These are phyloP conservation scores for Cryptosporidium xiaoi DNA, from an alignment of 169 alveolate genomes.

Conservation along the genomic window DNA sequence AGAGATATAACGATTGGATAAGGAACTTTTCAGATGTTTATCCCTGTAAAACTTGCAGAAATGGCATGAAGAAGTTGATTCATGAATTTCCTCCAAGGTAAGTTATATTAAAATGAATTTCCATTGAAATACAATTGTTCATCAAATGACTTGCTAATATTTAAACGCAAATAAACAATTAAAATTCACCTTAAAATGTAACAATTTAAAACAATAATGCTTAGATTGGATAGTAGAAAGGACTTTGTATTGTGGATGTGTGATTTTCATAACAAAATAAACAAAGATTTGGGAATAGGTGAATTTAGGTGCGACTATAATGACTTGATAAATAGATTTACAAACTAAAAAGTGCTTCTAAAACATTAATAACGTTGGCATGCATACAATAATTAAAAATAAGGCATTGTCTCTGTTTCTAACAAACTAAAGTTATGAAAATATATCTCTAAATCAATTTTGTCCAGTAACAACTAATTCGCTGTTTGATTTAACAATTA, in stretches of 20 bases:
- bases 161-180: neutral
- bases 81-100: conserved; percentile 47
- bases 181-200: neutral
- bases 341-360: neutral
- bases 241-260: conserved; percentile 68
- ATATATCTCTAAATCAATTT: neutral
- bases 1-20: conserved; percentile 52
- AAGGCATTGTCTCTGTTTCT: neutral
- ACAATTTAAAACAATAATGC: no score
- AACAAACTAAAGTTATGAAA: no score
- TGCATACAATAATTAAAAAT: neutral
- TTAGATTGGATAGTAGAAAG: conserved; percentile 17
- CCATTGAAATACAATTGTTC: neutral
- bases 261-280: conserved; percentile 49
- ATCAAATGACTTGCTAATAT: neutral
- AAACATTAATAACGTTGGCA: neutral
- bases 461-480: neutral
- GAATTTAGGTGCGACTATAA: conserved; percentile 29
- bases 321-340: conserved; percentile 16
- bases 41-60: conserved; percentile 55
- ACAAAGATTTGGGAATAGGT: conserved; percentile 21
- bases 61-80: conserved; percentile 19
- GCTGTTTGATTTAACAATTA: neutral
- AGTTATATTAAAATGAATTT: neutral
- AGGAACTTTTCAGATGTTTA: conserved; percentile 23